Conservation (phyloP, 73 alveolate species). For the Symbiodinium pilosum region DNA sequence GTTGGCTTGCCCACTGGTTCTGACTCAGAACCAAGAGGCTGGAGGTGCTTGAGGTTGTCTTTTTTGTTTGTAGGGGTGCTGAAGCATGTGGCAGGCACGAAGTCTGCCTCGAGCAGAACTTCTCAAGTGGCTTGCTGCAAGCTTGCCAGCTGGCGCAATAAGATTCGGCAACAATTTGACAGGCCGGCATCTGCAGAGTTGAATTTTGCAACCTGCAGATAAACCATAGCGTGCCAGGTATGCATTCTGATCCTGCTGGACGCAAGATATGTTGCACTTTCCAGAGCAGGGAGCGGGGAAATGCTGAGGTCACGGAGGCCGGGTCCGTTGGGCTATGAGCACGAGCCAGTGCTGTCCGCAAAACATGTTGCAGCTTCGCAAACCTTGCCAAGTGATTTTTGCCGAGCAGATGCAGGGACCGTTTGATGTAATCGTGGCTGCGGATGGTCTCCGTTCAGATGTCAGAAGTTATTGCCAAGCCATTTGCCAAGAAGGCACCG, state of each 20-base stretch:
- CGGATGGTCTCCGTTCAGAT: slow-evolving; percentile 77
- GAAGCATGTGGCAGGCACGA: background rate
- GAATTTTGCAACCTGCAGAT: too few species aligned
- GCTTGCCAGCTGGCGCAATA: slow-evolving; percentile 32
- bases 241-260: too few species aligned
- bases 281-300: background rate
- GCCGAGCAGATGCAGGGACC: slow-evolving; percentile 30
- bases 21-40: too few species aligned
- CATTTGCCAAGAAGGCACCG: too few species aligned
- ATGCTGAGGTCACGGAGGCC: background rate
- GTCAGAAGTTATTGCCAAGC: slow-evolving; percentile 28
- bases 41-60: too few species aligned
- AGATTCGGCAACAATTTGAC: slow-evolving; percentile 13
- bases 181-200: background rate
- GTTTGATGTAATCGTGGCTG: slow-evolving; percentile 64
- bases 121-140: slow-evolving; percentile 38
- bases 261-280: background rate
- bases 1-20: background rate
- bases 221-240: too few species aligned
- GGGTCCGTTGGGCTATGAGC: too few species aligned
- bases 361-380: too few species aligned
- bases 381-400: background rate
- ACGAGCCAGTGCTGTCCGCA: background rate
- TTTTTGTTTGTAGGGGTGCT: background rate
- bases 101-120: background rate